These are phyloP conservation scores for Termitomyces sp. DNA, from an alignment of 768 basidiomycete species.

Conservation along the genomic window DNA sequence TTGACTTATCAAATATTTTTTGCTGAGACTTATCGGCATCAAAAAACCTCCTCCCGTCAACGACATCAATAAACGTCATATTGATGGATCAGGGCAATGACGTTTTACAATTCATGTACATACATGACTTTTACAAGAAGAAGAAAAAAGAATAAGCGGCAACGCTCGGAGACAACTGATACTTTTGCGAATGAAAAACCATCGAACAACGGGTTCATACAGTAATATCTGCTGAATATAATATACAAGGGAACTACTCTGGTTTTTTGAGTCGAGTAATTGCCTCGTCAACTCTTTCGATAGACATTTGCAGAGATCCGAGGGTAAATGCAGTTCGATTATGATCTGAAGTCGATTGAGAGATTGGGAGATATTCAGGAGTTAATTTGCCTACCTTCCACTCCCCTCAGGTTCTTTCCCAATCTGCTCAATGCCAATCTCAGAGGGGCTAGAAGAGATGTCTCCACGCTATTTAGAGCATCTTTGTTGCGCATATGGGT, in stretches of 20 bases:
- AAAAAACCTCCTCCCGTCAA: no score
- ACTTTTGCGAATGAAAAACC: not conserved
- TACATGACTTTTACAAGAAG: not conserved
- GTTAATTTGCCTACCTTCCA: conserved; percentile 20
- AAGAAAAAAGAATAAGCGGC: not conserved
- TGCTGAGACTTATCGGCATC: no score
- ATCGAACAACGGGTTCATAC: not conserved
- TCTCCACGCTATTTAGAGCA: conserved; percentile 38
- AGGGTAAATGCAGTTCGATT: conserved; percentile 30
- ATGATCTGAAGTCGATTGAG: conserved; percentile 19
- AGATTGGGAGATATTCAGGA: not conserved
- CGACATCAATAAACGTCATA: not conserved
- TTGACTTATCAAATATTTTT: no score
- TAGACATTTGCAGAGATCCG: conserved; percentile 41
- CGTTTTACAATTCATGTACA: not conserved
- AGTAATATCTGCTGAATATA: not conserved
- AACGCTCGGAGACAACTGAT: not conserved
- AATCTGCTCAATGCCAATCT: conserved; percentile 31
- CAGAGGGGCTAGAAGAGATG: conserved; percentile 41
- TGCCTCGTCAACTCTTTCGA: conserved; percentile 45
- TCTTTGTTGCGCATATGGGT: conserved; percentile 46
- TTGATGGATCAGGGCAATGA: not conserved
- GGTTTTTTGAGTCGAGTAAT: conserved; percentile 5
- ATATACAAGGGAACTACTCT: not conserved
- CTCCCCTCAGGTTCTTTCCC: conserved; percentile 17